These are phyloP conservation scores for Hordeum vulgare DNA, from an alignment of 176 grass and related monocot genomes.

Conservation along the genomic window DNA sequence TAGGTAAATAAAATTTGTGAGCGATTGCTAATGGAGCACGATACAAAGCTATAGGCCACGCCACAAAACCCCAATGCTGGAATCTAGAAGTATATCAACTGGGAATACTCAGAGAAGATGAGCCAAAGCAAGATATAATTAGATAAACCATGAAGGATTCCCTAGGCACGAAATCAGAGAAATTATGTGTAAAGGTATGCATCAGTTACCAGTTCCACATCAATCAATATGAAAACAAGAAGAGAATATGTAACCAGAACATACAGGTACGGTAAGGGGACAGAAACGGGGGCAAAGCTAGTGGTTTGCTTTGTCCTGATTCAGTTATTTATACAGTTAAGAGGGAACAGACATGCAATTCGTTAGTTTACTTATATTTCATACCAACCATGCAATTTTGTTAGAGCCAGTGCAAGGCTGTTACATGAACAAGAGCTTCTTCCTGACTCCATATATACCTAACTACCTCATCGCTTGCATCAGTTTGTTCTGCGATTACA, in stretches of 20 bases:
- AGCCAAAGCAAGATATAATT: too few relatives aligned
- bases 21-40: neutral
- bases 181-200: neutral
- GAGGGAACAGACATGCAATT: neutral
- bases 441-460: neutral
- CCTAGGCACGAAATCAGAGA: neutral
- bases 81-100: neutral
- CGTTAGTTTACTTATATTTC: neutral
- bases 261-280: neutral
- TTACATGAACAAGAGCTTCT: neutral
- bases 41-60: neutral
- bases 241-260: neutral
- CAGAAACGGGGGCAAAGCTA: too few relatives aligned
- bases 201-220: neutral
- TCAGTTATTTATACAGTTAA: neutral
- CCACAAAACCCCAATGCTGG: neutral
- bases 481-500: neutral
- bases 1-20: neutral
- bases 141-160: neutral
- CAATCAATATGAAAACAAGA: neutral
- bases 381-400: neutral
- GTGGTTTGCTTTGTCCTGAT: neutral
- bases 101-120: neutral
- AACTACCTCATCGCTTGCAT: neutral
- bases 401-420: too few relatives aligned